Evolutionary conservation across 106 monocot genomes (phyloP).

Genomic region (Acorus calamus): DNA sequence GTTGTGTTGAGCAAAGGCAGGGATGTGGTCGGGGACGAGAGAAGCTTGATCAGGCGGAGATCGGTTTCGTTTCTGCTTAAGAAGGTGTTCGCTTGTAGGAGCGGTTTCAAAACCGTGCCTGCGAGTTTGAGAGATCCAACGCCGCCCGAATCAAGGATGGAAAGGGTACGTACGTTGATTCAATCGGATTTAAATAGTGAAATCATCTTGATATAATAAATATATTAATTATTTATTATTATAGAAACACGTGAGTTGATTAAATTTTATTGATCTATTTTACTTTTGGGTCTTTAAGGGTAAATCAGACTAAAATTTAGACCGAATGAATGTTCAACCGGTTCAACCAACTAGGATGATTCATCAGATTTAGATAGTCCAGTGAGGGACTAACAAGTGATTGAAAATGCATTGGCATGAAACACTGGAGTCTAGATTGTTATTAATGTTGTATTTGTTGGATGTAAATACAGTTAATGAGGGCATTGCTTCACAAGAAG

Average conservation of each 20-base stretch:
- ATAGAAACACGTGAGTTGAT: no score
- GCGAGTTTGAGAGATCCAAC: slow-evolving; percentile 45
- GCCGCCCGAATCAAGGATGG: slow-evolving; percentile 34
- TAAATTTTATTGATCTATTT: no score
- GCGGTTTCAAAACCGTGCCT: slow-evolving; percentile 26
- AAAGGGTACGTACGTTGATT: slow-evolving; percentile 31
- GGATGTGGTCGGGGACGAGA: slow-evolving; percentile 25
- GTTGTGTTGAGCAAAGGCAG: slow-evolving; percentile 28
- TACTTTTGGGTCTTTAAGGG: no score
- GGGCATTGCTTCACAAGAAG: slow-evolving; percentile 55
- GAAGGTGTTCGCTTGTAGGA: slow-evolving; percentile 43
- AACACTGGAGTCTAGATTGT: no score
- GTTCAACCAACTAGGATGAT: no score
- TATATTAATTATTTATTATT: slow-evolving; percentile 1
- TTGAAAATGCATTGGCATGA: no score
- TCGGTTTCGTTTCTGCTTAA: slow-evolving; percentile 50
- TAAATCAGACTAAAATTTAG: no score
- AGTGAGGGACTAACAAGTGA: no score
- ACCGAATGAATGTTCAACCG: no score
- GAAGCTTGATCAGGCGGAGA: slow-evolving; percentile 19
- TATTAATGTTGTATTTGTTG: no score
- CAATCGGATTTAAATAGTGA: neutral
- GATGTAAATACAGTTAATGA: slow-evolving; percentile 28
- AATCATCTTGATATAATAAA: neutral
- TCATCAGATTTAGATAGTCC: no score